Percentiles rank a stretch among this genome's conserved stretches.
phyloP scores from a whole-genome alignment of 2,329 filamentous ascomycete species.

The Dichotomopilus funicola region DNA sequence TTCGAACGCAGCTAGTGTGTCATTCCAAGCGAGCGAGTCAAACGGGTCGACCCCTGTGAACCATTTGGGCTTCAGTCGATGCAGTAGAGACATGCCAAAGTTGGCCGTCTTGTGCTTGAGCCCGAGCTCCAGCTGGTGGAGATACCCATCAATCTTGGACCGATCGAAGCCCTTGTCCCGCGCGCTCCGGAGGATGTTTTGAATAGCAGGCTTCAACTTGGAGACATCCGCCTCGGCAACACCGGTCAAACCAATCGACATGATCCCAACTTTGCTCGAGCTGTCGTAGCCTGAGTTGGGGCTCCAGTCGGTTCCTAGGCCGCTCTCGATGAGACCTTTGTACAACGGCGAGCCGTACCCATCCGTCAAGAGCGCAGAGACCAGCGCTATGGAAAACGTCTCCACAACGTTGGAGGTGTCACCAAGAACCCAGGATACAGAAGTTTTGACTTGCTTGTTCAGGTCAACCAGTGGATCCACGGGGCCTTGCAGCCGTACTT shows the following conservation, averaged over 20 bases:
- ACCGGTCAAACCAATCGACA: conserved; percentile 88
- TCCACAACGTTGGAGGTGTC: conserved; percentile 78
- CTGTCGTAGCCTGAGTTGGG: conserved; percentile 90
- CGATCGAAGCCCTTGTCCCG: conserved; percentile 75
- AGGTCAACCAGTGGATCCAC: conserved; percentile 79
- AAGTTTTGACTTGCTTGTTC: conserved; percentile 89
- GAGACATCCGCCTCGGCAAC: conserved; percentile 73
- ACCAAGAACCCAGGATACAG: conserved; percentile 84
- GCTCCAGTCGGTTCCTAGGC: conserved; percentile 86
- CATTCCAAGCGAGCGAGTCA: conserved; percentile 84
- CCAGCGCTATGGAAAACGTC: conserved; percentile 75
- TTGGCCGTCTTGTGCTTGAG: conserved; percentile 95
- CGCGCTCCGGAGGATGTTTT: conserved; percentile 63
- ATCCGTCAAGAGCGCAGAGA: conserved; percentile 81
- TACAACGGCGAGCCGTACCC: conserved; percentile 95
- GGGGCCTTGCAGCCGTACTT: conserved; percentile 70
- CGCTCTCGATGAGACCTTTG: conserved; percentile 78
- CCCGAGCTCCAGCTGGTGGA: conserved; percentile 89
- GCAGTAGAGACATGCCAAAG: conserved; percentile 87
- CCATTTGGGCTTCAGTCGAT: conserved; percentile 85
- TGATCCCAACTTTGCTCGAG: conserved; percentile 69
- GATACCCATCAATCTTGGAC: conserved; percentile 84
- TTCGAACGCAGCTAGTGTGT: conserved; percentile 79
- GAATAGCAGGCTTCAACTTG: conserved; percentile 68
- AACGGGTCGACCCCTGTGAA: conserved; percentile 94